Evolutionary conservation across 1,139 yeast genomes (phyloP), one percentile per base, ranked within the genome.

Genomic region (Groenewaldozyma auringiensis): DNA sequence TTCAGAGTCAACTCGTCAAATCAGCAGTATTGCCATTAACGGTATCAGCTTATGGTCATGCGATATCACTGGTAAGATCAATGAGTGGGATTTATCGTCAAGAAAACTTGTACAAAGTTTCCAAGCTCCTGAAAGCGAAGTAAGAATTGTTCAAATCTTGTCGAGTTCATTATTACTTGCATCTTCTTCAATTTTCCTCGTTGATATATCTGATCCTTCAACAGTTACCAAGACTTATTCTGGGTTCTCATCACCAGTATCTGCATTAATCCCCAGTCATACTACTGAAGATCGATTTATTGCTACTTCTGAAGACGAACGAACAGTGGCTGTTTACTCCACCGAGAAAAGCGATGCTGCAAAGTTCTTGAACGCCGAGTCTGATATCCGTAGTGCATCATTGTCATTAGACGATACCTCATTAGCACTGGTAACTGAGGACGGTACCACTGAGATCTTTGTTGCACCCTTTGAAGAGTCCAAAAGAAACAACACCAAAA

Each of bases 281-380:
- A 31, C 45, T 27, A 45, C 50, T 14, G 40, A 46, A 11, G 56
- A 49, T 18, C 33, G 46, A 16, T 50, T 52, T 39, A 25, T 49
- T 13, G 43, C 50, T 27, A 78, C 83, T 48, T 94, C 96, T 1
- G 68, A 68, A 33, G 80, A 79, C 50, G 96, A 88, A 62, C 74
- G 96, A 55, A 86, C 85, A 60, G 71, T 87, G 55, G 87, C 85
- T 61, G 68, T 84, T 47, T 79, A 82, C 58, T 79, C 82, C 16
- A 53, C 79, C 8, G 55, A 67, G 9, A 68, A 67, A 45, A 60
- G 55, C 8, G 65, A 60, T 48, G 63, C 61, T 40, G 63, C 61
- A 21, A 59, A 74, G 9, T 83, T 86, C 8, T 74, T 83, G 49
- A 92, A 83, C 4, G 72, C 89, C 2, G 81, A 79, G 53, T 70